Evolutionary conservation across 371 early-diverging fungal species (phyloP), one percentile per base, ranked within the genome.

Genomic region (Massospora cicadina): DNA sequence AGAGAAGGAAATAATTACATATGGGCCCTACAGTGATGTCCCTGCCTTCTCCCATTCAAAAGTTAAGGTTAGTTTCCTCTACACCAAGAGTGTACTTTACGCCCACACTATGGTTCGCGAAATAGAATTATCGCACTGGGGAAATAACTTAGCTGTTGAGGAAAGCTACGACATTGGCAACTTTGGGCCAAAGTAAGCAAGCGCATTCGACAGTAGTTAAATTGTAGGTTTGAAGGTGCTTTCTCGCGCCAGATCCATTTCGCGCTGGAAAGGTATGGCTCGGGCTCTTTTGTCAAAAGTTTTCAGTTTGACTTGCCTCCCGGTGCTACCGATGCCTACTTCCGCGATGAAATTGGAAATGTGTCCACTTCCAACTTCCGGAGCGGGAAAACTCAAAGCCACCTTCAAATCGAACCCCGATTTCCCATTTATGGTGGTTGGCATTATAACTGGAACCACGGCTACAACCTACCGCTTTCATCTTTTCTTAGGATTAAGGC

Each of bases 371-470:
- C 96, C 13, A 65, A 77, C 58, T 76, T 88, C 71, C 66, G 70
- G 21, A 65, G 75, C 23, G 82, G 81, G 27, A 63, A 64, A 0
- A 68, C 76, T 12, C 65, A 69, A 13, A 71, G 81, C 21, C 68
- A 86, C 1, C 73, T 98, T 67, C 78, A 84, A 53, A 73, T 96
- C 24, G 69, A 70, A 31, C 96, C 97, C 26, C 84, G 97, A 27
- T 97, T 86, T 74, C 96, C 97, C 25, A 63, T 98, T 1, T 89
- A 84, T 73, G 98, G 98, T 67, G 93, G 94, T 21, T 96, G 97
- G 97, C 85, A 83, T 65, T 95, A 92, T 69, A 85, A 88, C 13
- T 98, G 89, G 89, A 85, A 83, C 71, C 86, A 90, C 67, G 95
- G 95, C 0, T 98, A 89, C 77, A 84, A 89, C 64, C 80, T 85